Evolutionary conservation across 495 filamentous ascomycete species (phyloP), one percentile per base, ranked within the genome.

Genomic region (Neurospora intermedia): DNA sequence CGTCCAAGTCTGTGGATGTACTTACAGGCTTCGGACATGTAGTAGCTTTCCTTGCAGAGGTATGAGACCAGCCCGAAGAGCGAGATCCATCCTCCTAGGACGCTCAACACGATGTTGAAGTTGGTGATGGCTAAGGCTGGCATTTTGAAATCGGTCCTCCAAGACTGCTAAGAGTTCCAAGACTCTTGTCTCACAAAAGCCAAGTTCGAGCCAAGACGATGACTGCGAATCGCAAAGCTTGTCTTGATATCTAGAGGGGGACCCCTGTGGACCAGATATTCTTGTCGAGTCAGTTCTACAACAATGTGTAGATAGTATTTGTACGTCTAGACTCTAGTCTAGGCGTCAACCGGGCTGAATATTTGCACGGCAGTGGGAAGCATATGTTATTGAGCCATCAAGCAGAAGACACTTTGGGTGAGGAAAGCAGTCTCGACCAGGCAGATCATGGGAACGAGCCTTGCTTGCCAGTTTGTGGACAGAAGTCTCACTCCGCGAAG

Each of bases 61-160:
- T 94, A 97, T 4, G 93, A 96, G 0, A 97, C 93, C 45, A 97
- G 84, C 10, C 92, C 93, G 78, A 96, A 98, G 27, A 96, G 77
- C 2, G 92, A 93, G 59, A 98, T 90, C 82, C 95, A 98, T 20
- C 92, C 94, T 38, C 94, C 94, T 15, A 97, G 82, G 11, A 91
- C 89, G 72, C 92, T 90, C 77, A 92, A 90, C 73, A 93, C 89
- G 73, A 97, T 92, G 80, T 97, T 97, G 86, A 97, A 97, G 80
- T 96, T 94, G 78, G 88, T 91, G 45, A 93, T 75, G 7, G 86
- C 87, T 71, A 96, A 83, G 62, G 91, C 92, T 70, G 94, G 94
- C 94, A 97, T 97, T 59, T 77, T 84, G 72, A 71, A 40, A 43
- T 54, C 40, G 41, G 45, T 31, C 43, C 16, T 38, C 31, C 62